These are phyloP conservation scores for Phenoliferia sp. DNA, from an alignment of 1,284 basidiomycete genomes.

Conservation along the genomic window DNA sequence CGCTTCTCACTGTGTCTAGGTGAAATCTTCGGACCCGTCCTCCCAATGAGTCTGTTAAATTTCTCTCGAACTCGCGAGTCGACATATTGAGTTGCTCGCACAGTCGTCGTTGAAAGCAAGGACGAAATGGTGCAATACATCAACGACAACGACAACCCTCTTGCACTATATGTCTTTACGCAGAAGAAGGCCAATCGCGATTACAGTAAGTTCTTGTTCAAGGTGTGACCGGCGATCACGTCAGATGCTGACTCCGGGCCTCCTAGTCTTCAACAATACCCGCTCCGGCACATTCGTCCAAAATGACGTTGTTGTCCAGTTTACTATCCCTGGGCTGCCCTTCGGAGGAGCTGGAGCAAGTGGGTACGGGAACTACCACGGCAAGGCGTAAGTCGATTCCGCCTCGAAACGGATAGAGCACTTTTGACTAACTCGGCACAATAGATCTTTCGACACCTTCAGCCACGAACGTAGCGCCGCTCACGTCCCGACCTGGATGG, in stretches of 20 bases:
- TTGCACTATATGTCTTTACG: conserved; percentile 45
- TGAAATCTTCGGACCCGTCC: conserved; percentile 46
- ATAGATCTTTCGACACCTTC: conserved; percentile 44
- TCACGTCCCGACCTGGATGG: conserved; percentile 41
- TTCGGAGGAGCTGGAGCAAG: conserved; percentile 34
- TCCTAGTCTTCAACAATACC: conserved; percentile 23
- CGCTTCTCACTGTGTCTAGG: too few relatives aligned
- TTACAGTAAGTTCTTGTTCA: conserved; percentile 21
- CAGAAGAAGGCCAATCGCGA: conserved; percentile 35
- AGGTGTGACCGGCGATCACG: not conserved
- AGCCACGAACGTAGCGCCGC: conserved; percentile 42
- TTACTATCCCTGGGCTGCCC: conserved; percentile 28
- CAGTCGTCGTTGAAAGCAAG: conserved; percentile 8
- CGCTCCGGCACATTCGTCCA: conserved; percentile 31
- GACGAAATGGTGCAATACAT: conserved; percentile 30
- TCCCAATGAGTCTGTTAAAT: conserved; percentile 39
- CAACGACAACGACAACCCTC: conserved; percentile 42
- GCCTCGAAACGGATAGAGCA: not conserved
- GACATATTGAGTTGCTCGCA: not conserved
- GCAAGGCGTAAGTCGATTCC: conserved; percentile 14
- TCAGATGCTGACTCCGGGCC: not conserved
- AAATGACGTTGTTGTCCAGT: conserved; percentile 39
- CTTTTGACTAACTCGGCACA: conserved; percentile 34
- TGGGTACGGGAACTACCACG: conserved; percentile 32
- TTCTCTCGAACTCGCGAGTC: not conserved